Base-by-base conservation (phyloP, 768 basidiomycete genomes). In the Harrya chromipes region DNA sequence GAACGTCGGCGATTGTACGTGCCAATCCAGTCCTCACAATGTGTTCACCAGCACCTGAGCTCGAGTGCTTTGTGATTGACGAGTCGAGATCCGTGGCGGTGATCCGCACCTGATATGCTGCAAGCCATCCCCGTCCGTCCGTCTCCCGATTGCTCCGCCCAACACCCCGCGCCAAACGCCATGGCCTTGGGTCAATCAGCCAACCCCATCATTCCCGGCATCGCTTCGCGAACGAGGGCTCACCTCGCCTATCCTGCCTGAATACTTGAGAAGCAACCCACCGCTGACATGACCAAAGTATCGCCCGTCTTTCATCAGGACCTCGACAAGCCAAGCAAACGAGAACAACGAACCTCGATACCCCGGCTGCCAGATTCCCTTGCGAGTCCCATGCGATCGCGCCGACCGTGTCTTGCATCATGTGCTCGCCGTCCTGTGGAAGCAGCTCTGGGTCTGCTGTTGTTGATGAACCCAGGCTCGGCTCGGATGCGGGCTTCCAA, bases 211-310 rank as follows among this genome's bases (percentile, higher is more conserved):
- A 17, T 20, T 12, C 19, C 13, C 11, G 5, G 10, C n/a, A 16
- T 20, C 38, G 19, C 8, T 11, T 11, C 17, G 6, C 13, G 1
- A 17, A 11, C 4, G 2, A 26, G 17, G 12, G 37, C 10, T 54
- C 36, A 88, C 88, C 73, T 91, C 87, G 24, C 90, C 90, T 4
- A 90, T 64, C 40, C 90, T 73, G 12, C 90, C 90, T 4, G 87
- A 74, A 41, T 74, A 66, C 63, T 92, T 92, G 47, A 92, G 74
- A 44, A 92, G 71, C n/a, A 92, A 65, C 0, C 90, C 90, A 6
- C 90, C 90, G 55, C 90, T 91, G 50, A 33, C 41, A 35, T 4
- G 17, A 10, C 3, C 17, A 17, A 20, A 33, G 10, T n/a, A 34
- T 6, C 31, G 21, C 35, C 33, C n/a, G 13, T 37, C n/a, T 33